Evolutionary conservation across 768 basidiomycete species (phyloP), one percentile per base, ranked within the genome.

Genomic region (Termitomyces sp.): DNA sequence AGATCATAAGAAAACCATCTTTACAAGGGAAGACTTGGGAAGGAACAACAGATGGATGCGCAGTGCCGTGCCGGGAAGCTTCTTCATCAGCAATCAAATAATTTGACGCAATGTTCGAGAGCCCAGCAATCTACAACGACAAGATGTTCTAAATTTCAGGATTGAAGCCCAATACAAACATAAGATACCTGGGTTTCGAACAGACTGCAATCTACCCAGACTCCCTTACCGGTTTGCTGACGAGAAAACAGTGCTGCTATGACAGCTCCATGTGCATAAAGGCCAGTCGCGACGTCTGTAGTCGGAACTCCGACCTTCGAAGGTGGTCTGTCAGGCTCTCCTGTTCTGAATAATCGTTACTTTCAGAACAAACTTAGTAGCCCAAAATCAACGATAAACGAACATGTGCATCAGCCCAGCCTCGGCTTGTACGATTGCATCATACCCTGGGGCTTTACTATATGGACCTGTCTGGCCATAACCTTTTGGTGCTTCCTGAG

Each of bases 281-380:
- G 80, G 3, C 90, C 90, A 24, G 90, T 94, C 50, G 92, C 87
- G 57, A 95, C 83, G 74, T 95, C 96, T 12, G 94, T 96, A 6
- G 89, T 89, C 2, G 96, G 95, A 32, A 97, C 95, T 7, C 96
- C 96, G n/a, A 96, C 95, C 74, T 98, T 97, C 69, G 85, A 88
- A 4, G 95, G 96, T 16, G 86, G 84, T 9, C 94, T 87, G 67
- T 90, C 88, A 11, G 88, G 81, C 74, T 96, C 96, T 54, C 95
- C 95, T 16, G 95, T 98, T 66, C 91, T 93, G 65, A 32, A 56
- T 28, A 18, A 54, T 55, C 24, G n/a, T 35, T 3, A 40, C n/a
- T 4, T 28, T 28, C 28, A 28, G 4, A 4, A 1, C 33, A 63
- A 62, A 57, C 42, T 55, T 48, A 65, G 66, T 45, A 56, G 39